Conservation (phyloP, 2,329 filamentous ascomycete genomes). For the Alternaria sp. region DNA sequence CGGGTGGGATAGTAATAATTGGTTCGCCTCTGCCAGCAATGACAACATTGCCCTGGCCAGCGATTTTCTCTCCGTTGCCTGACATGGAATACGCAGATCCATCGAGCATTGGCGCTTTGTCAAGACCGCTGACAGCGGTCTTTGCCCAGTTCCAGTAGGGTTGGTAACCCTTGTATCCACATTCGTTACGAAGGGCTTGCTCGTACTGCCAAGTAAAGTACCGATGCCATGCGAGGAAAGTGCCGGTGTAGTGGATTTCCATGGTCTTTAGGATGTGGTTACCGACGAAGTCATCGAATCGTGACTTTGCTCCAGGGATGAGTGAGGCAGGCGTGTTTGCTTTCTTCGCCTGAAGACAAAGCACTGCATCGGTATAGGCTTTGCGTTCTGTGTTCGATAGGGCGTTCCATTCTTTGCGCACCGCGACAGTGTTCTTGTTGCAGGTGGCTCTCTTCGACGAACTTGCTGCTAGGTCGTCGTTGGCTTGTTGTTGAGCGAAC, state of each 20-base stretch:
- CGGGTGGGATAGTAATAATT: slow-evolving; percentile 55
- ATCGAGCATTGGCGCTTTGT: slow-evolving; percentile 63
- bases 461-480: slow-evolving; percentile 25
- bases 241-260: slow-evolving; percentile 48
- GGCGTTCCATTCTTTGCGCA: slow-evolving; percentile 40
- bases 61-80: slow-evolving; percentile 56
- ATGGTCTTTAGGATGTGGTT: slow-evolving; percentile 50
- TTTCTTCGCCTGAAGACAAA: slow-evolving; percentile 44
- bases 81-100: slow-evolving; percentile 59
- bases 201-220: slow-evolving; percentile 55
- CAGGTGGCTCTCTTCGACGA: slow-evolving; percentile 35
- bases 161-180: slow-evolving; percentile 53
- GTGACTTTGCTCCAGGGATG: slow-evolving; percentile 42
- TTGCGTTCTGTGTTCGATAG: slow-evolving; percentile 42
- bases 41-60: slow-evolving; percentile 39
- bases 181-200: slow-evolving; percentile 53
- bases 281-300: slow-evolving; percentile 51
- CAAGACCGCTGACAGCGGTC: slow-evolving; percentile 55
- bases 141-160: slow-evolving; percentile 65
- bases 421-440: slow-evolving; percentile 35
- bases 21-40: slow-evolving; percentile 27
- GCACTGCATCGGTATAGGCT: slow-evolving; percentile 48
- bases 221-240: slow-evolving; percentile 50
- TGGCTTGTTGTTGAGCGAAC: slow-evolving; percentile 31
- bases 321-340: slow-evolving; percentile 38